Conservation (phyloP, 768 basidiomycete species). For the Kwoniella dendrophila region DNA sequence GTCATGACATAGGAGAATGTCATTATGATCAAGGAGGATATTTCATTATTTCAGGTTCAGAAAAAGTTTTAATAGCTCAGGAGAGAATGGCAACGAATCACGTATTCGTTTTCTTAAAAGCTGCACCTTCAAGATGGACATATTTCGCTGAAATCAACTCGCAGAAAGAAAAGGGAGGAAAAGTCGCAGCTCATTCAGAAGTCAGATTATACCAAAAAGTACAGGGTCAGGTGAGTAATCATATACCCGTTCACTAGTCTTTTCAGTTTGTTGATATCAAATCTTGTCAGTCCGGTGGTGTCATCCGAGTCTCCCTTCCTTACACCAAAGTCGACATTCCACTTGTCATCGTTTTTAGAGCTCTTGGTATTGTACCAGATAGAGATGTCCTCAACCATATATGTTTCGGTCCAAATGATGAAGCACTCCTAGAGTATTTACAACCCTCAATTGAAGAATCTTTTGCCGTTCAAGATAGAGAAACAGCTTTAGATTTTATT, state of each 20-base stretch:
- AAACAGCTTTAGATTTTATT: conserved; percentile 81
- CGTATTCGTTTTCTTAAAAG: conserved; percentile 98
- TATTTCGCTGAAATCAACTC: conserved; percentile 90
- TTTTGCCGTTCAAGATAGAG: conserved; percentile 96
- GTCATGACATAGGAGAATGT: conserved; percentile 93
- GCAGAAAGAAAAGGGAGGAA: conserved; percentile 96
- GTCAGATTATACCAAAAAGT: conserved; percentile 94
- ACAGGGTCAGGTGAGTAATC: conserved; percentile 86
- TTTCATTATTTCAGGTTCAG: conserved; percentile 98
- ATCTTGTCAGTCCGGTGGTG: conserved; percentile 57
- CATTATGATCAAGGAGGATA: conserved; percentile 97
- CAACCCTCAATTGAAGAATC: conserved; percentile 98
- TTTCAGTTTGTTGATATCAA: neutral
- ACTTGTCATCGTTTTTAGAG: conserved; percentile 98
- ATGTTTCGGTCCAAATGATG: conserved; percentile 95
- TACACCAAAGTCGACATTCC: conserved; percentile 99
- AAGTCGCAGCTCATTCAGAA: conserved; percentile 96
- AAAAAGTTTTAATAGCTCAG: conserved; percentile 99
- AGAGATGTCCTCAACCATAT: conserved; percentile 97
- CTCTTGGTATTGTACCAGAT: conserved; percentile 94
- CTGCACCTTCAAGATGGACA: conserved; percentile 85
- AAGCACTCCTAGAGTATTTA: conserved; percentile 95
- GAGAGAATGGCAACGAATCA: conserved; percentile 99
- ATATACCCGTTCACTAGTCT: conserved; percentile 30
- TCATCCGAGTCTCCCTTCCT: conserved; percentile 95